Evolutionary conservation across 176 grass and related monocot genomes (phyloP).

Genomic region (Dactylis glomerata): DNA sequence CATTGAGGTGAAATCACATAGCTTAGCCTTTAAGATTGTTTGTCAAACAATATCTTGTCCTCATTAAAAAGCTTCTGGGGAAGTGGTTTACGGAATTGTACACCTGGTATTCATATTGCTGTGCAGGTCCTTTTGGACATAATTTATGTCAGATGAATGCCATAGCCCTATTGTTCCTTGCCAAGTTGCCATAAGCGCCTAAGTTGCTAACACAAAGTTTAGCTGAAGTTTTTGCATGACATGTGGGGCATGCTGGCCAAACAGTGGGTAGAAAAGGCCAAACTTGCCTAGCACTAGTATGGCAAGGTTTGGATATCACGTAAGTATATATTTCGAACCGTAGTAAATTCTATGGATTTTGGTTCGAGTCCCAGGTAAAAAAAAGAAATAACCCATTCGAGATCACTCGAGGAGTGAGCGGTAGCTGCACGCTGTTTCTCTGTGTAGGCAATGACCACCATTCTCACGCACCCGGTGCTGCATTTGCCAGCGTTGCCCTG

Average conservation of each 20-base stretch:
- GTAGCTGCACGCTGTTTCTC: not conserved
- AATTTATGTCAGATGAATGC: too few relatives aligned
- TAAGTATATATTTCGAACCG: not conserved
- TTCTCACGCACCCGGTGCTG: not conserved
- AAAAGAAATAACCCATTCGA: not conserved
- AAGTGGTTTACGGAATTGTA: not conserved
- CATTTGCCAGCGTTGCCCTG: not conserved
- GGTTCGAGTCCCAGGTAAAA: not conserved
- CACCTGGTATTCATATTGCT: not conserved
- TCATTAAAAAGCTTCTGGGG: not conserved
- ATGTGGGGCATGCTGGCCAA: too few relatives aligned
- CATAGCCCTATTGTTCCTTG: too few relatives aligned
- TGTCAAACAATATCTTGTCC: not conserved
- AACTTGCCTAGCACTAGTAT: not conserved
- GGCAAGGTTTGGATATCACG: not conserved
- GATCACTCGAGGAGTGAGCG: not conserved
- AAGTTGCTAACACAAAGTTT: too few relatives aligned
- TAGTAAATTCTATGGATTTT: not conserved
- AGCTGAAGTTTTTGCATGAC: too few relatives aligned
- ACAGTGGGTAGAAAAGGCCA: not conserved
- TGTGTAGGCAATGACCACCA: not conserved
- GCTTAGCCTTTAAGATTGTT: not conserved
- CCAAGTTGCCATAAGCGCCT: too few relatives aligned
- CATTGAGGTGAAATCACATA: not conserved
- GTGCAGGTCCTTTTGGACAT: not conserved